Base-by-base conservation (phyloP, 257 asterid species). In the Solanum dulcamara region DNA sequence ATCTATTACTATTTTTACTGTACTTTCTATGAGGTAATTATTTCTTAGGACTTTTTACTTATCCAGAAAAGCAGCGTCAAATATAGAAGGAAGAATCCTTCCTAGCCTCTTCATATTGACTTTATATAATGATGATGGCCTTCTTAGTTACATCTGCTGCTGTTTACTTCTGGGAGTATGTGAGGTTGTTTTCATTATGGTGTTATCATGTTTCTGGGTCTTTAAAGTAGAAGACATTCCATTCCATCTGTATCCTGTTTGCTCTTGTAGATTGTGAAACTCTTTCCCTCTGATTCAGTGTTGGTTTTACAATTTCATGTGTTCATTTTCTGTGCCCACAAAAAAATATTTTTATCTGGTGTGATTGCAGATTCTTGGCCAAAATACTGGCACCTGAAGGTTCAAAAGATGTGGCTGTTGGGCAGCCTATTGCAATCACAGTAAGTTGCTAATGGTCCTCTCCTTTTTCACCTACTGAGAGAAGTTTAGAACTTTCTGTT, bases 351-450 rank as follows among this genome's bases (percentile, higher is more conserved):
- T 79, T 48, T 48, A 48, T 30, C 51, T 48, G 83, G 18, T 48
- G 35, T 10, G 26, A 8, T 10, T 89, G 84, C 92, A 97, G 99
- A 89, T 97, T 84, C 91, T 88, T 97, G 92, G 99, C 99, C 85
- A 97, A 92, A 90, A 93, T 95, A 86, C 81, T 97, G 90, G 97
- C 92, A 81, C 97, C 98, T 81, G 99, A 94, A 87, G 99, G 99
- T 85, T 92, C 99, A 87, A 94, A 90, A 86, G 99, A 94, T 62
- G 98, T 97, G 75, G 92, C 95, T 83, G 99, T 95, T 85, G 99
- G 99, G 81, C 96, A 89, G 90, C 98, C 97, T 55, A 95, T 95
- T 92, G 97, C 95, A 85, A 91, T 97, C 86, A 95, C 99, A 74
- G 99, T 97, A 89, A 91, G 96, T 89, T 87, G 59, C 75, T 85